A percentile compares a stretch with the other conserved stretches of the same genome.
Conservation (phyloP, 2,329 filamentous ascomycete genomes). For the Magnaporthales sp. region DNA sequence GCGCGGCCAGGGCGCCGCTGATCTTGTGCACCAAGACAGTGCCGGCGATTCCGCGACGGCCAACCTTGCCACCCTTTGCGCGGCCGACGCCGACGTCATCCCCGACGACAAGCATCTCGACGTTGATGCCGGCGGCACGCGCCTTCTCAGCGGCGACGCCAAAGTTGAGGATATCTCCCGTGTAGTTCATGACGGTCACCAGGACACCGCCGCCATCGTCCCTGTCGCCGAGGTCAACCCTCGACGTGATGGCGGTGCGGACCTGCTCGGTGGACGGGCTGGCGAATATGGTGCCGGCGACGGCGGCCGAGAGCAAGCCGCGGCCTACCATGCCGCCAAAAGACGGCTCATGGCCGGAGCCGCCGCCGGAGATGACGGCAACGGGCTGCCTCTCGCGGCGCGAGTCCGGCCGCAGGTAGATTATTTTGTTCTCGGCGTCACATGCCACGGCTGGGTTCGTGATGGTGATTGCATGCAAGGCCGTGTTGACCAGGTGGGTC, state of each 20-base stretch:
- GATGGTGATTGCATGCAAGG: constrained; percentile 67
- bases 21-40: constrained; percentile 91
- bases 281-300: constrained; percentile 79
- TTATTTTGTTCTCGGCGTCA: constrained; percentile 71
- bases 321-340: constrained; percentile 79
- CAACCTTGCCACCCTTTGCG: constrained; percentile 79
- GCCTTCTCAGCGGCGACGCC: constrained; percentile 92
- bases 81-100: constrained; percentile 89
- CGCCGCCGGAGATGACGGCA: constrained; percentile 79
- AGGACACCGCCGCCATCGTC: constrained; percentile 53
- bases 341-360: constrained; percentile 82
- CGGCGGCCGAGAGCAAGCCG: constrained; percentile 71
- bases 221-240: constrained; percentile 47
- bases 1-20: constrained; percentile 70
- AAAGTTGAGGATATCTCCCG: constrained; percentile 83
- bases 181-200: constrained; percentile 95
- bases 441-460: constrained; percentile 79
- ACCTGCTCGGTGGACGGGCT: constrained; percentile 73
- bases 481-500: constrained; percentile 65
- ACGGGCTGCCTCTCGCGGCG: constrained; percentile 50
- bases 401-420: constrained; percentile 58
- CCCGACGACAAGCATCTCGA: constrained; percentile 85
- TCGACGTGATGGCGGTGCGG: constrained; percentile 61
- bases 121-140: constrained; percentile 64
- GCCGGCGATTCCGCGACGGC: constrained; percentile 81